phyloP scores from a whole-genome alignment of 352 stramenopile species.

The Phytophthora uliginosa region DNA sequence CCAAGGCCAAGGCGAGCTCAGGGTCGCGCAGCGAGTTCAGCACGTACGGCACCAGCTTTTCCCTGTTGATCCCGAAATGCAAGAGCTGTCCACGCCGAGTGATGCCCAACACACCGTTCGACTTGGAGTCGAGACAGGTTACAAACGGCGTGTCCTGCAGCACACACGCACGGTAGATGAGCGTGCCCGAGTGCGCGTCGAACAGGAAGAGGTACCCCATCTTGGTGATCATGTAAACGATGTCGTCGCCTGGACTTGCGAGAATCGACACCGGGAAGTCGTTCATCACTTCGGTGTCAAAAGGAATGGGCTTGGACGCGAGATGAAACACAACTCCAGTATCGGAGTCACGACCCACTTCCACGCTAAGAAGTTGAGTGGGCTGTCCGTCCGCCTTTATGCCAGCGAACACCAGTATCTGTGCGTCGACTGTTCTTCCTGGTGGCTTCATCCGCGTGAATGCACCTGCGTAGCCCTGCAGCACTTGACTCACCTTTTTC shows the following conservation, averaged over 20 bases:
- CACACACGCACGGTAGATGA: slow-evolving; percentile 97
- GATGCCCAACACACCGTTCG: slow-evolving; percentile 97
- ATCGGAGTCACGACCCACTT: slow-evolving; percentile 97
- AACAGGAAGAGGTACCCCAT: slow-evolving; percentile 99
- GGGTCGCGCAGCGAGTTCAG: slow-evolving; percentile 96
- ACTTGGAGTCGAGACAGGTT: slow-evolving; percentile 84
- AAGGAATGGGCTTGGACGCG: slow-evolving; percentile 93
- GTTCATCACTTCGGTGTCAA: slow-evolving; percentile 86
- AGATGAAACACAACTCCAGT: slow-evolving; percentile 95
- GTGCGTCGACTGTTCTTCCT: slow-evolving; percentile 89
- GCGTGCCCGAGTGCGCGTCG: slow-evolving; percentile 98
- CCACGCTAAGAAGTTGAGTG: slow-evolving; percentile 96
- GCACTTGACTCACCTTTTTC: slow-evolving; percentile 98
- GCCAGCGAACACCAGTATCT: slow-evolving; percentile 85
- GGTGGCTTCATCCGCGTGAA: slow-evolving; percentile 97
- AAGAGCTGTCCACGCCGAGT: slow-evolving; percentile 97
- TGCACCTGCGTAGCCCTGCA: slow-evolving; percentile 96
- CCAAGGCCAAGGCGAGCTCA: slow-evolving; percentile 95
- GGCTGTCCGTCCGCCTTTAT: slow-evolving; percentile 72
- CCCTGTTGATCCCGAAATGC: slow-evolving; percentile 97
- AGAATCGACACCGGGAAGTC: slow-evolving; percentile 99
- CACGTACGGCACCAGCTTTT: slow-evolving; percentile 98
- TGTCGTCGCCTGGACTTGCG: slow-evolving; percentile 88
- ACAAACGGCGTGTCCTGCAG: slow-evolving; percentile 98
- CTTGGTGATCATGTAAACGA: slow-evolving; percentile 99